Conservation (phyloP, 768 basidiomycete species). For the Boletus barrowsii region DNA sequence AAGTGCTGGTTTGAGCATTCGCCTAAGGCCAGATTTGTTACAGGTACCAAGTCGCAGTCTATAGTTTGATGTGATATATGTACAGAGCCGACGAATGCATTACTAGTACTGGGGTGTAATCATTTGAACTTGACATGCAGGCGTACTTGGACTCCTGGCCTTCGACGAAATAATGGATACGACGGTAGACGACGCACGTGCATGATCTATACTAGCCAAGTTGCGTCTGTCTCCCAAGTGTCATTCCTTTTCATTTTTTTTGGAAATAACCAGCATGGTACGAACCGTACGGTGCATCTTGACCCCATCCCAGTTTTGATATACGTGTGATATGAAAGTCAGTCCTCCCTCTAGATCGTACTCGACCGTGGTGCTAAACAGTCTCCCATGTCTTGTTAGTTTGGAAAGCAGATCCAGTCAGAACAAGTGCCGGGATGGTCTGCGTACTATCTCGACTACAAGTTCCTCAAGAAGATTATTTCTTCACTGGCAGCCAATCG, state of each 20-base stretch:
- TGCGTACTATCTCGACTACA: constrained; percentile 94
- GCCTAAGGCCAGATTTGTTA: background rate
- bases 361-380: background rate
- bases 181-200: constrained; percentile 23
- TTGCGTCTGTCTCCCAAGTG: constrained; percentile 10
- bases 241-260: constrained; percentile 9
- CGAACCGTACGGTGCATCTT: constrained; percentile 14
- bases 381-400: constrained; percentile 46
- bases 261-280: constrained; percentile 25
- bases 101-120: too few species aligned
- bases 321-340: constrained; percentile 31
- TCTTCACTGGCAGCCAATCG: constrained; percentile 89
- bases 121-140: too few species aligned
- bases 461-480: constrained; percentile 97
- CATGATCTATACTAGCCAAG: constrained; percentile 6
- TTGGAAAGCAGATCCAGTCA: constrained; percentile 95
- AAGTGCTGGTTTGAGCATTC: constrained; percentile 67
- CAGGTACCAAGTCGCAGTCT: constrained; percentile 1
- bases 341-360: background rate
- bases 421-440: constrained; percentile 99
- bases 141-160: background rate
- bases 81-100: background rate
- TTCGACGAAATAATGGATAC: background rate
- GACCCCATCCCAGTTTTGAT: constrained; percentile 6
- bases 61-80: constrained; percentile 4